Conservation (phyloP, 495 filamentous ascomycete species). For the Xylaria intraflava region DNA sequence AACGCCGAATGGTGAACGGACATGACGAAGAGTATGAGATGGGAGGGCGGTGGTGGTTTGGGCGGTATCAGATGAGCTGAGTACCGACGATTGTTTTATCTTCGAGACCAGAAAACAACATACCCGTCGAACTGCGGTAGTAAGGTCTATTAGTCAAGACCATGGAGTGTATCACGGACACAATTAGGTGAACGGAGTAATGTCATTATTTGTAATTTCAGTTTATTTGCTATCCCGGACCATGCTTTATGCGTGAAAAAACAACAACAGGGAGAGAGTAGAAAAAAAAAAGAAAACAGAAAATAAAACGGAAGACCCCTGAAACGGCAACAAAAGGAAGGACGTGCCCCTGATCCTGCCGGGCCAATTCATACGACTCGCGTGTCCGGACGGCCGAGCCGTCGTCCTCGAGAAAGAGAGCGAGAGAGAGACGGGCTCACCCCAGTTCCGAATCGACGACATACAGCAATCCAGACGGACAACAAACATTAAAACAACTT, state of each 20-base stretch:
- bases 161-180: background rate
- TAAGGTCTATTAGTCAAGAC: background rate
- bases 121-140: too few relatives aligned
- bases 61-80: background rate
- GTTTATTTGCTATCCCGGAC: constrained; percentile 30
- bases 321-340: background rate
- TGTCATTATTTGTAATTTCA: constrained; percentile 14
- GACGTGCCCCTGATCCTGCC: constrained; percentile 17
- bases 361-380: constrained; percentile 23
- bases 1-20: constrained; percentile 11
- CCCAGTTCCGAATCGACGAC: constrained; percentile 8
- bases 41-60: background rate
- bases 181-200: background rate
- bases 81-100: too few relatives aligned
- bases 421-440: background rate
- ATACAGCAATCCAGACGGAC: constrained; percentile 6
- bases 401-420: constrained; percentile 1
- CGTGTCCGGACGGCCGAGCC: background rate
- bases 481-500: background rate
- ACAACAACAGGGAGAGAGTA: constrained; percentile 24
- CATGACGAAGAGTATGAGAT: background rate
- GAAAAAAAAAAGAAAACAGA: constrained; percentile 21
- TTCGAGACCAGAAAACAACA: too few relatives aligned
- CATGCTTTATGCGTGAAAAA: constrained; percentile 20
- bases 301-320: background rate